Evolutionary conservation across 352 stramenopile genomes (phyloP), one percentile per base, ranked within the genome.

Genomic region (Pythium dissotocum): DNA sequence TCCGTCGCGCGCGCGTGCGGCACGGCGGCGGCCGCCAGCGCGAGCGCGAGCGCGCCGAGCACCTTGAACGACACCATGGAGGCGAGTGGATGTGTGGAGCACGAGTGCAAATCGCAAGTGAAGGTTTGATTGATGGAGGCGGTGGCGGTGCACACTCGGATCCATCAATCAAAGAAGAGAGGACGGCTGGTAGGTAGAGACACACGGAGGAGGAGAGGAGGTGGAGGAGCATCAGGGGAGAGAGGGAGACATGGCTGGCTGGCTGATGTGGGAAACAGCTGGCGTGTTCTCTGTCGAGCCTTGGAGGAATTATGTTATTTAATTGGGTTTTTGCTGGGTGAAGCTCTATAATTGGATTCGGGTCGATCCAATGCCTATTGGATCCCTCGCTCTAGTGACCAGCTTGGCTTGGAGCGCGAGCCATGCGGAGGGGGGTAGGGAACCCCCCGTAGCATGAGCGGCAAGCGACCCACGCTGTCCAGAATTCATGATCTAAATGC

Each of bases 1-100:
- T 70, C 77, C 35, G 80, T 87, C 51, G 71, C 77, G 2, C 60
- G 54, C 24, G 74, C 76, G 18, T 77, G 74, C 61, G 73, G 49
- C 48, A 58, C 58, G 35, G 66, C 61, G 0, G 63, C 66, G 10
- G 69, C 38, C 54, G 61, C 49, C 2, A 63, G 21, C 21, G 21
- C 21, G 21, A 63, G 21, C 21, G 21, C 21, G 21, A 65, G 38
- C 38, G 40, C 60, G 24, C 32, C 59, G 59, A 48, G 30, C 32
- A 63, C 28, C 42, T 59, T 61, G 35, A 69, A 52, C 32, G 54
- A 63, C 42, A 69, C 63, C 63, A 69, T 69, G 48, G 48, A 55
- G 53, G 53, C 33, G 12, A 55, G 18, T 35, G 30, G 36, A 51
- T 48, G 59, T 63, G 40, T 28, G 61, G 61, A 44, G 51, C n/a